Base-by-base conservation (phyloP, 495 filamentous ascomycete species). In the Penicillium arizonense region DNA sequence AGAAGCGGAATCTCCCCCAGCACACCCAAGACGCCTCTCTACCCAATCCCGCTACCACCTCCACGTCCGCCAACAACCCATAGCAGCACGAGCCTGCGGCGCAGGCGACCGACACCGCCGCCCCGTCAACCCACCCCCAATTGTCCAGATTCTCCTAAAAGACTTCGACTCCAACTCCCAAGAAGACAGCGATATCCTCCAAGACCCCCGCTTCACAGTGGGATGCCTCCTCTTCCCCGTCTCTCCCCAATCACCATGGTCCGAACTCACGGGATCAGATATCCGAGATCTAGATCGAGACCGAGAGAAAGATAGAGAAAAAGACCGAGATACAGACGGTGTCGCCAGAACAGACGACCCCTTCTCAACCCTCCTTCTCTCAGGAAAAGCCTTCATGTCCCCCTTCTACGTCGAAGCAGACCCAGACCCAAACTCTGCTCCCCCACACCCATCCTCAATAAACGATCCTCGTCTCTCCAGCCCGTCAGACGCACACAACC, bases 111-210 rank as follows among this genome's bases (percentile, higher is more conserved):
- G 93, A 60, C 94, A 98, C 67, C 86, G 94, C 24, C 82, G 94
- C 48, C 89, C 96, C 24, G 90, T 98, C 42, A 94, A 98, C 58
- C 94, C 94, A 12, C 94, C 94, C 10, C 94, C 94, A 20, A 96
- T 98, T 60, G 82, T 98, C 12, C 88, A 97, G 62, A 83, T 98
- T 32, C 81, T 82, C 20, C 78, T 96, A 43, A 83, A 80, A 39
- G 84, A 93, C 55, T 81, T 77, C 70, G 59, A 83, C 65, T 62
- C 78, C 59, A 58, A 76, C 50, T 63, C 73, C 41, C 35, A 78
- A 66, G 64, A 77, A 13, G 72, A 85, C 77, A 44, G 72, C 57
- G 67, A 79, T 56, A 81, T 86, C 35, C 76, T 94, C 20, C 82
- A 86, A 45, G 87, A 90, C 64, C 84, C 86, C 13, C 85, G 88